Percentiles rank a stretch among this genome's conserved stretches.
Evolutionary conservation across 129 eudicot species (phyloP).

Genomic region (Helianthus annuus): DNA sequence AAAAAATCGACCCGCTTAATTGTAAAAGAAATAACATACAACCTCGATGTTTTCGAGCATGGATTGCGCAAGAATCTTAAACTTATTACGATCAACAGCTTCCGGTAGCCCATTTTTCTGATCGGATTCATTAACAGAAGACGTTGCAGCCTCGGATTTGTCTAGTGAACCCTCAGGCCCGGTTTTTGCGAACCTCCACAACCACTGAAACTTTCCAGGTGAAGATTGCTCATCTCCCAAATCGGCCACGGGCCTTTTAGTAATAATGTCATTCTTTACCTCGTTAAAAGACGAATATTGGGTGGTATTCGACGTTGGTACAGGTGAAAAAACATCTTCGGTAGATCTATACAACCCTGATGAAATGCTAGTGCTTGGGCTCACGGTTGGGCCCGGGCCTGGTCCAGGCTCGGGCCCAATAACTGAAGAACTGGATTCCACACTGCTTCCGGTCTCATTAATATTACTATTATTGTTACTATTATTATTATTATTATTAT

Average conservation of each 20-base stretch:
- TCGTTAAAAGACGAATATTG: conserved; percentile 30
- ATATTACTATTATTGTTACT: neutral
- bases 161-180: conserved; percentile 54
- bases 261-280: conserved; percentile 30
- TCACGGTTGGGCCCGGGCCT: conserved; percentile 6
- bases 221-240: conserved; percentile 47
- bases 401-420: neutral
- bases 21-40: neutral
- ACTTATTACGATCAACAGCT: conserved; percentile 57
- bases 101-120: conserved; percentile 38
- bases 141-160: conserved; percentile 35
- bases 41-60: conserved; percentile 97
- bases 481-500: conserved; percentile 6
- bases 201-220: conserved; percentile 82
- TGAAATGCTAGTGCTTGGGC: conserved; percentile 10
- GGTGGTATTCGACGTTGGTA: conserved; percentile 46
- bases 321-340: conserved; percentile 46
- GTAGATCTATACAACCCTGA: conserved; percentile 10
- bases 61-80: conserved; percentile 75
- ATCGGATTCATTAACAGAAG: conserved; percentile 28
- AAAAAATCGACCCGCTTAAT: neutral
- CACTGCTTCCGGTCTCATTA: conserved; percentile 48
- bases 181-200: conserved; percentile 68
- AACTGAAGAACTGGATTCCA: conserved; percentile 52
- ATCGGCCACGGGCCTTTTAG: conserved; percentile 21